Percentiles rank a stretch among this genome's conserved stretches.
Conservation (phyloP, 1,139 yeast species). For the Kurtzmaniella quercitrusa region DNA sequence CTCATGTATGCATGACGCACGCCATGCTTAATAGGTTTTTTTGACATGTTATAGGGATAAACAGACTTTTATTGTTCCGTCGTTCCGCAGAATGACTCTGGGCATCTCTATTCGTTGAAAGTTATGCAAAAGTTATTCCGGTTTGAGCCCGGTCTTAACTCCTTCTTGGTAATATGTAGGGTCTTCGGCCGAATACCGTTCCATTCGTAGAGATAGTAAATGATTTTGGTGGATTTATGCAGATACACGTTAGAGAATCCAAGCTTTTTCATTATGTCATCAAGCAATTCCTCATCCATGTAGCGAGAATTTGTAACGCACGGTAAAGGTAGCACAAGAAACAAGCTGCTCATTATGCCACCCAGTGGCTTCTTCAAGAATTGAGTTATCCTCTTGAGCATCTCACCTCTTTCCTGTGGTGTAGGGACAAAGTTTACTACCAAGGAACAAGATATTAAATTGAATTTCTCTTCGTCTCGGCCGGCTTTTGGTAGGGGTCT, state of each 20-base stretch:
- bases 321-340: constrained; percentile 84
- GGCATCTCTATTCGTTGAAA: constrained; percentile 7
- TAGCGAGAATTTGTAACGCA: constrained; percentile 82
- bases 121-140: constrained; percentile 64
- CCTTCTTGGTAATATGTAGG: constrained; percentile 34
- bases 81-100: neutral
- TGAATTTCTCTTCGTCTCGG: constrained; percentile 40
- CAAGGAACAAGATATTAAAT: constrained; percentile 74
- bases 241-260: constrained; percentile 51
- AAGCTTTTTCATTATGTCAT: constrained; percentile 47
- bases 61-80: too few relatives aligned
- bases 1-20: neutral
- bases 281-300: constrained; percentile 43
- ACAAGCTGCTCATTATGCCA: constrained; percentile 37
- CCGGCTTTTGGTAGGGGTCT: constrained; percentile 51
- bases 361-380: constrained; percentile 45
- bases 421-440: constrained; percentile 87
- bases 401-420: constrained; percentile 65
- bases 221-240: constrained; percentile 69
- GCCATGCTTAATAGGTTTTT: neutral
- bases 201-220: constrained; percentile 68
- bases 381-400: constrained; percentile 58
- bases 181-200: constrained; percentile 19
- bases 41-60: neutral
- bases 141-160: constrained; percentile 46